Conservation (phyloP, 139 green algal genomes). For the Coelastrella sp. region DNA sequence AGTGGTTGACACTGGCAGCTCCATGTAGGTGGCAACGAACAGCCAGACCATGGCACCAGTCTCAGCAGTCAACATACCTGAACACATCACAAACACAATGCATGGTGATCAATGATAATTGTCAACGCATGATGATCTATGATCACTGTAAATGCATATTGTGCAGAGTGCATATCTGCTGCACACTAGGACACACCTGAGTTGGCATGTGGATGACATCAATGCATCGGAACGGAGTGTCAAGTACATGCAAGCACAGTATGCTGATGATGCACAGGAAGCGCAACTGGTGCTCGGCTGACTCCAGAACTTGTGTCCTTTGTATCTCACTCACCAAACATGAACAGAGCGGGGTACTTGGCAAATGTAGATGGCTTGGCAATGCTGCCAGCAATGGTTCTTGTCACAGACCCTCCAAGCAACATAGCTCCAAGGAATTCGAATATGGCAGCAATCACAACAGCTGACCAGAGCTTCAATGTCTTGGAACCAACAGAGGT, state of each 20-base stretch:
- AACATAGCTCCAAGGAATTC: constrained; percentile 54
- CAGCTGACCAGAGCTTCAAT: constrained; percentile 45
- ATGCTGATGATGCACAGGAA: too few species aligned
- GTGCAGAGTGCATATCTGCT: too few species aligned
- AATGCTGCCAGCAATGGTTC: constrained; percentile 40
- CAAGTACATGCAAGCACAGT: too few species aligned
- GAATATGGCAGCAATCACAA: constrained; percentile 50
- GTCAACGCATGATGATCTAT: too few species aligned
- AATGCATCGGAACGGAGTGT: too few species aligned
- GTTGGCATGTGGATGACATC: too few species aligned
- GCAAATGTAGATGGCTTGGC: constrained; percentile 41
- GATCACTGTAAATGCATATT: too few species aligned
- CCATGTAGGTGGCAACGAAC: constrained; percentile 67
- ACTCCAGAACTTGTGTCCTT: too few species aligned
- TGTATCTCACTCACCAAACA: constrained; percentile 41
- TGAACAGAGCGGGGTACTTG: constrained; percentile 18
- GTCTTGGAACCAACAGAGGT: constrained; percentile 64
- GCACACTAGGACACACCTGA: too few species aligned
- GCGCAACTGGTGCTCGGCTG: too few species aligned
- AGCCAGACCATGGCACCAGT: constrained; percentile 56
- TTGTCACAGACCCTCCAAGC: constrained; percentile 42
- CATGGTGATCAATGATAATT: too few species aligned
- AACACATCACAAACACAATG: too few species aligned
- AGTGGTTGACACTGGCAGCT: constrained; percentile 76
- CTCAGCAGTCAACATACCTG: constrained; percentile 44